Evolutionary conservation across 306 rosid species (phyloP), one percentile per base, ranked within the genome.

Genomic region (Castanospermum australe): DNA sequence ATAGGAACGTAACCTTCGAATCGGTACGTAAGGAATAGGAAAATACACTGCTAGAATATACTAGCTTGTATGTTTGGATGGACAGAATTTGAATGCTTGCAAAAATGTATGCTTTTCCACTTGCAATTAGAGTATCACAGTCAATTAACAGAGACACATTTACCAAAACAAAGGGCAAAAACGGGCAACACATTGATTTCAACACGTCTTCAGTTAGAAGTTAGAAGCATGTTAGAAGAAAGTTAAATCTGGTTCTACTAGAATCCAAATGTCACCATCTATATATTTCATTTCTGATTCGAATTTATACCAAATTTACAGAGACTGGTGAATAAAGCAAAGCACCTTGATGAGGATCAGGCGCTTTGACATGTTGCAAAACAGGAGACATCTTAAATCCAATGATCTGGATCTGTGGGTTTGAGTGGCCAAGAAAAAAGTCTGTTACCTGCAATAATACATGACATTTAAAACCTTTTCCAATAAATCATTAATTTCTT

Each of bases 401-500:
- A 60, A 89, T 69, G 61, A 90, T 87, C 83, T 80, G 84, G 18
- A 92, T 56, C 50, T 69, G 50, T 11, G 82, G 71, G 75, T 92
- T 92, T 18, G 92, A 90, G 86, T 90, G 89, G 52, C 97, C 94
- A 11, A 94, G 72, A 83, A 94, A 90, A 80, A 57, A 75, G 9
- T 82, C 57, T 1, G 98, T 94, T 55, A 94, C 79, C 98, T 92
- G 82, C 82, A 75, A 73, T 18, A 22, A 62, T 17, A 77, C 45
- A 18, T 30, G 2, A 41, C 67, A 50, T 36, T 70, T 66, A 24
- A 30, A 51, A 52, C 59, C 8, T 71, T 52, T 33, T 25, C 33
- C 41, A 2, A 33, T 5, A 35, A 48, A 81, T 28, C 18, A 60
- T 36, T 42, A 44, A 4, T 36, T 21, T 57, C 20, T 63, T 54